Evolutionary conservation across 169 alveolate species (phyloP).

Genomic region (Cryptosporidium bovis): DNA sequence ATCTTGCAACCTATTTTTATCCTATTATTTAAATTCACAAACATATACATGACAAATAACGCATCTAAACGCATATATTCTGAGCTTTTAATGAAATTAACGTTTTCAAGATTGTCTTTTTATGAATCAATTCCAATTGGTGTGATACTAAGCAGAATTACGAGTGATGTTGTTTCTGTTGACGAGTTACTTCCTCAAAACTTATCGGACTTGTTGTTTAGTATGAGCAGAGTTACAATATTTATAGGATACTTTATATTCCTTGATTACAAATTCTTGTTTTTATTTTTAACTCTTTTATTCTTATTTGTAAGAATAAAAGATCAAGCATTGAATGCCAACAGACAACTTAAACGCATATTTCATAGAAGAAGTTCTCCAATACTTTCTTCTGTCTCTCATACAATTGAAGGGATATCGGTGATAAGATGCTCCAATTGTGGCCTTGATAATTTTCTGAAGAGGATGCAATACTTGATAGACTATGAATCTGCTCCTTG

Average conservation of each 20-base stretch:
- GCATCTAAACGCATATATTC: constrained; percentile 37
- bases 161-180: constrained; percentile 70
- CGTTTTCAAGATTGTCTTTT: constrained; percentile 41
- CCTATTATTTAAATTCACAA: constrained; percentile 14
- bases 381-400: constrained; percentile 30
- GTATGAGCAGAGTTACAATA: constrained; percentile 32
- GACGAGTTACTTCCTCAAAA: constrained; percentile 74
- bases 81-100: constrained; percentile 55
- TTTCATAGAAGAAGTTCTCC: constrained; percentile 63
- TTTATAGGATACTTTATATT: constrained; percentile 62
- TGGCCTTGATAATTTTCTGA: constrained; percentile 4
- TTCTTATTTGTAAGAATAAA: constrained; percentile 30
- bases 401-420: constrained; percentile 46
- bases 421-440: constrained; percentile 42
- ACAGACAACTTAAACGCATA: constrained; percentile 54
- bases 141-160: constrained; percentile 71
- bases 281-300: constrained; percentile 13
- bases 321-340: constrained; percentile 31
- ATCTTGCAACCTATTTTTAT: constrained; percentile 53
- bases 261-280: constrained; percentile 36
- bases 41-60: constrained; percentile 18
- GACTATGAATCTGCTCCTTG: constrained; percentile 71
- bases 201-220: constrained; percentile 29
- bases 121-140: constrained; percentile 77
- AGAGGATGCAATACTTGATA: constrained; percentile 10